Conservation (phyloP, 1,139 yeast species). For the Kluyveromyces sp. region DNA sequence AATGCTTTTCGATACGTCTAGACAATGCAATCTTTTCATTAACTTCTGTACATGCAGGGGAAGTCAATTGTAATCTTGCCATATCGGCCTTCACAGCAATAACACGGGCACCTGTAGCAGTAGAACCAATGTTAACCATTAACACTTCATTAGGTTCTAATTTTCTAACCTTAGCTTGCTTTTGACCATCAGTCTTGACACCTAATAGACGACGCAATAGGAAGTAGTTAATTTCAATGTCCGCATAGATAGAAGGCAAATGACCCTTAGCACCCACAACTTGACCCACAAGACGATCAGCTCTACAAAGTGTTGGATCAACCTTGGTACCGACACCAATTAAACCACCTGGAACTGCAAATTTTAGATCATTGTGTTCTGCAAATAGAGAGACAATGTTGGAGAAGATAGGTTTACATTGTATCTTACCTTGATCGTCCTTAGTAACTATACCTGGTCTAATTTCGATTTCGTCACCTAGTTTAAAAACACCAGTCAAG, state of each 20-base stretch:
- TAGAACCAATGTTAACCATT: conserved; percentile 98
- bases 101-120: conserved; percentile 99
- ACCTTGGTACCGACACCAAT: conserved; percentile 99
- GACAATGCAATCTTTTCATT: conserved; percentile 98
- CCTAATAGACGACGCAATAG: conserved; percentile 93
- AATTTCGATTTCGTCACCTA: conserved; percentile 97
- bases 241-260: conserved; percentile 92
- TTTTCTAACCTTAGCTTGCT: conserved; percentile 93
- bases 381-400: conserved; percentile 92
- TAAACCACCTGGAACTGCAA: conserved; percentile 99
- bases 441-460: conserved; percentile 98
- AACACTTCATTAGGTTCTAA: conserved; percentile 90
- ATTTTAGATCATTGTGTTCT: conserved; percentile 93
- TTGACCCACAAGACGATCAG: conserved; percentile 98
- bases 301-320: conserved; percentile 98
- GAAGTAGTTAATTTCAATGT: conserved; percentile 95
- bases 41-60: conserved; percentile 98
- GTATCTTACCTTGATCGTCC: conserved; percentile 86
- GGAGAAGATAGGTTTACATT: conserved; percentile 93
- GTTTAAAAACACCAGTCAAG: conserved; percentile 89
- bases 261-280: conserved; percentile 97
- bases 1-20: conserved; percentile 98
- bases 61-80: conserved; percentile 95
- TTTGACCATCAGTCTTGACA: conserved; percentile 97
- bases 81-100: conserved; percentile 97